Evolutionary conservation across 305 asterid species (phyloP), one percentile per base, ranked within the genome.

Genomic region (Plantago coronopus): DNA sequence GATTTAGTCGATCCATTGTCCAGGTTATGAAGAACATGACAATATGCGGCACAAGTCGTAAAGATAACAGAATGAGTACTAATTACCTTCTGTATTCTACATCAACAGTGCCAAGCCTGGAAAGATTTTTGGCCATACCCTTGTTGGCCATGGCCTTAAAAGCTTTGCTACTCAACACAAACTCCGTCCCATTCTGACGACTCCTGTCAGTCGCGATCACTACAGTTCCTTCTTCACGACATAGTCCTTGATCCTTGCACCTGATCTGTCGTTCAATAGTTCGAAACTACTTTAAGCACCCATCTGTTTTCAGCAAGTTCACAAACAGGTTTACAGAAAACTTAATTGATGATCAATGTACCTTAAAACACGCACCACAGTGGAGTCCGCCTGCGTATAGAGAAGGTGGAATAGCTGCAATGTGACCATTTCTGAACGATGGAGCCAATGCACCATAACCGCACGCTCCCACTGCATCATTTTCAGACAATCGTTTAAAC

Each of bases 321-420:
- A n/a, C n/a, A n/a, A n/a, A n/a, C n/a, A n/a, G n/a, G n/a, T n/a
- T n/a, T n/a, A n/a, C n/a, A n/a, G n/a, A n/a, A n/a, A n/a, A n/a
- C n/a, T n/a, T n/a, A n/a, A n/a, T n/a, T n/a, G n/a, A n/a, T n/a
- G n/a, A n/a, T n/a, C n/a, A n/a, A n/a, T n/a, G n/a, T 34, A 84
- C 94, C 86, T 83, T 91, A 73, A 84, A 89, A 73, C 97, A 89
- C 6, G 91, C 97, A 6, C 94, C 94, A 55, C 97, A 86, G 0
- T 80, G 91, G 50, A 86, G 88, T 25, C 97, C 97, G 0, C 60
- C 68, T 20, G 81, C 81, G 81, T 64, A 84, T n/a, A 89, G 60
- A 60, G 75, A 64, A 13, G 94, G 76, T 19, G 74, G 22, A 2
- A 94, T 91, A 1, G 94, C 97, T 0, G 94, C 94, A 18, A 86